Evolutionary conservation across 2,329 filamentous ascomycete species (phyloP), one percentile per base, ranked within the genome.

Genomic region (Arthroderma uncinatum): DNA sequence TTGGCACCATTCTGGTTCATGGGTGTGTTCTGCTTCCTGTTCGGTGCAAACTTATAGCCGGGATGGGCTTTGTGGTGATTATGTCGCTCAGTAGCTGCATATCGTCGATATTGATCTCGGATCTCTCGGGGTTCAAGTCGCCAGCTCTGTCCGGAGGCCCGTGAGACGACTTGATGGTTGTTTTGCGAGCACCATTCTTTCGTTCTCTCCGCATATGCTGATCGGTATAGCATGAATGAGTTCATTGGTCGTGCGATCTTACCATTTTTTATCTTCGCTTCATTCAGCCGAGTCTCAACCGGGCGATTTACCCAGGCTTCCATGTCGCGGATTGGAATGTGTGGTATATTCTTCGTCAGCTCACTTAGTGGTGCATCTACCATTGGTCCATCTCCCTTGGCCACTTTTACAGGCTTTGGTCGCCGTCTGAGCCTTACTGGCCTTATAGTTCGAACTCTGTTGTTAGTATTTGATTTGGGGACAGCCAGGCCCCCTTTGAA

Each of bases 161-260:
- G 83, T 1, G 92, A 97, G 25, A 97, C 87, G 36, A 93, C 77
- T 70, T 98, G 92, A 70, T 98, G 92, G 73, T 97, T 96, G 71
- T 93, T 92, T 65, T 93, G 84, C 12, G 82, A 76, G 64, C 87
- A 88, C 78, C 84, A 88, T 55, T 82, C 78, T 71, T 95, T 95
- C 59, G 88, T 89, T 33, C 90, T 80, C 60, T 93, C 87, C 59
- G 94, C 88, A 68, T 89, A 96, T 5, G 89, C 89, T 63, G 93
- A 95, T 42, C 93, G 86, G 71, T 98, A 98, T 54, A 98, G 78
- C 86, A 98, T 95, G 75, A 97, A 98, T 0, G 89, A 92, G 71
- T 98, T 98, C 86, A 96, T 95, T 2, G 93, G 91, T 30, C 93
- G 81, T 65, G 92, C 89, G 63, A 97, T 81, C 68, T 91, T 90